phyloP scores from a whole-genome alignment of 805 yeast species.

The Wickerhamomyces alni region DNA sequence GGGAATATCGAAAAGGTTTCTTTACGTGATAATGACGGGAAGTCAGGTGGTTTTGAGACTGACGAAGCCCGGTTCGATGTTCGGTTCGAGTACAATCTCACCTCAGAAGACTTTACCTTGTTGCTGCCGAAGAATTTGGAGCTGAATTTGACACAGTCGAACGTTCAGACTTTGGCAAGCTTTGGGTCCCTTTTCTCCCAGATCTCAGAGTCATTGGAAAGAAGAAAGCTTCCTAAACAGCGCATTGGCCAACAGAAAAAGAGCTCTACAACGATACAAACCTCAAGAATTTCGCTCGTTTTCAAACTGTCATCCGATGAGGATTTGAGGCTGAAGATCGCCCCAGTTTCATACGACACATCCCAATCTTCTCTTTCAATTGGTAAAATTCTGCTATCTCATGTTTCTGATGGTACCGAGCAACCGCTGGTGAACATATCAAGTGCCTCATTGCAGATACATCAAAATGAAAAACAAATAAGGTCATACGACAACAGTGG shows the following conservation, averaged over 20 bases:
- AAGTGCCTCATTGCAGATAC: slow-evolving; percentile 16
- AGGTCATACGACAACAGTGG: slow-evolving; percentile 24
- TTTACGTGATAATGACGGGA: slow-evolving; percentile 17
- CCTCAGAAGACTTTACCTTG: slow-evolving; percentile 30
- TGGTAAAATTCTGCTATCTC: slow-evolving; percentile 25
- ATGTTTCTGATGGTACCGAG: slow-evolving; percentile 13
- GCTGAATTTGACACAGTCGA: slow-evolving; percentile 8
- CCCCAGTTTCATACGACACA: slow-evolving; percentile 41
- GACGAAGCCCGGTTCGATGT: slow-evolving; percentile 38
- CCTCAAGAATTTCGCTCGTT: slow-evolving; percentile 13
- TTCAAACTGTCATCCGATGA: slow-evolving; percentile 5
- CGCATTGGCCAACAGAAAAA: slow-evolving; percentile 4
- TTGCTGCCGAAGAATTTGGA: slow-evolving; percentile 38
- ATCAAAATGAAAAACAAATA: slow-evolving; percentile 16
- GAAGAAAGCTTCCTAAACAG: slow-evolving; percentile 7
- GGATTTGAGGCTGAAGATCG: slow-evolving; percentile 24
- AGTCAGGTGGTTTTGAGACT: slow-evolving; percentile 24
- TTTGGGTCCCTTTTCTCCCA: slow-evolving; percentile 23
- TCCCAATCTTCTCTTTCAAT: slow-evolving; percentile 27
- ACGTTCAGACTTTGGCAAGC: slow-evolving; percentile 25
- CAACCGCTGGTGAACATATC: slow-evolving; percentile 11
- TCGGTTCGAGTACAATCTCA: slow-evolving; percentile 41
- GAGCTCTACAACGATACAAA: slow-evolving; percentile 12
- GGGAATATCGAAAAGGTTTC: slow-evolving; percentile 41
- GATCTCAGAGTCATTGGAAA: slow-evolving; percentile 18